Evolutionary conservation across 768 basidiomycete genomes (phyloP).

Genomic region (Trametes elegans): DNA sequence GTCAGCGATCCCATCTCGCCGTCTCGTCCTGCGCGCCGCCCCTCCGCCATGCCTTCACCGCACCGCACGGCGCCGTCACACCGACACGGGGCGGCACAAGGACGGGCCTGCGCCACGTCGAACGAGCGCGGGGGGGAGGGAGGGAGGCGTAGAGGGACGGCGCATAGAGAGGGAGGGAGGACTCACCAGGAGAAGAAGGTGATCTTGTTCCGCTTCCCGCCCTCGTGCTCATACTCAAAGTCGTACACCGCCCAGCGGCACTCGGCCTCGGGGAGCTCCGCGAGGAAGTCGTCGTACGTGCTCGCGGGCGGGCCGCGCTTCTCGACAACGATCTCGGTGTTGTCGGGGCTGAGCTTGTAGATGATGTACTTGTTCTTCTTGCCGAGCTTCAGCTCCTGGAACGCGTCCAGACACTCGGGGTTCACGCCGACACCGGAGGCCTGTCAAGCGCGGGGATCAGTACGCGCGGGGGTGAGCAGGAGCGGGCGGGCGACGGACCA

Average conservation of each 20-base stretch:
- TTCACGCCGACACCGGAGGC: conserved; percentile 68
- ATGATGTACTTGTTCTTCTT: conserved; percentile 84
- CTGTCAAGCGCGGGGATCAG: conserved; percentile 33
- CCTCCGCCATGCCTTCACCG: background rate
- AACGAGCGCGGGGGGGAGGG: background rate
- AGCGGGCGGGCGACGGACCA: conserved; percentile 15
- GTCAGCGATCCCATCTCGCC: conserved; percentile 10
- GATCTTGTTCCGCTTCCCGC: conserved; percentile 84
- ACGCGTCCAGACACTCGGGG: conserved; percentile 54
- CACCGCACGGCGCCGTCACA: background rate
- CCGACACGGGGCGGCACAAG: background rate
- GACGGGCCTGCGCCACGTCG: no score
- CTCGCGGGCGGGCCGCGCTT: conserved; percentile 48
- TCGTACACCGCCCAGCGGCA: conserved; percentile 95
- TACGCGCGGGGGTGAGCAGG: background rate
- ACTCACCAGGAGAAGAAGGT: conserved; percentile 83
- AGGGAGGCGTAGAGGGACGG: background rate
- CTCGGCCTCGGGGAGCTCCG: conserved; percentile 66
- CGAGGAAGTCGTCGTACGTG: conserved; percentile 73
- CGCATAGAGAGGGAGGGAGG: background rate
- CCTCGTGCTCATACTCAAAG: conserved; percentile 76
- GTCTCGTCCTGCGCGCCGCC: background rate
- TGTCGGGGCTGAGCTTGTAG: conserved; percentile 58
- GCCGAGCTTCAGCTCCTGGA: conserved; percentile 70
- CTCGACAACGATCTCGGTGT: conserved; percentile 75